These are phyloP conservation scores for Acer yangbiense DNA, from an alignment of 345 rosid species.

Conservation along the genomic window DNA sequence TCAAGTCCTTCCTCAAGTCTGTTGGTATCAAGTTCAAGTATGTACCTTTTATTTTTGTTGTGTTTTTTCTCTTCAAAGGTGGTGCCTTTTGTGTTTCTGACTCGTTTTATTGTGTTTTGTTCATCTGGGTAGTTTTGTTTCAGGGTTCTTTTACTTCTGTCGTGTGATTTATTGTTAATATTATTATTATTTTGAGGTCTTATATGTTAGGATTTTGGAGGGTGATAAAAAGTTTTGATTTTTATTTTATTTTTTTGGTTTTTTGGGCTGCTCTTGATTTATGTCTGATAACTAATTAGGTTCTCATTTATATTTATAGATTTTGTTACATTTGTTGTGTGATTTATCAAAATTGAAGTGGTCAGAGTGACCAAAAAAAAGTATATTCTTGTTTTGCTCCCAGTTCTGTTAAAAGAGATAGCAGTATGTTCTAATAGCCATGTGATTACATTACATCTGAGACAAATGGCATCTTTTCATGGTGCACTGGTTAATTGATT, in stretches of 20 bases:
- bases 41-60: slow-evolving; percentile 13
- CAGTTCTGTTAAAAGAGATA: neutral
- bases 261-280: neutral
- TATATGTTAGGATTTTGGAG: neutral
- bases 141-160: neutral
- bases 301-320: neutral
- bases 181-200: neutral
- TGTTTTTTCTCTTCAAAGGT: slow-evolving; percentile 2
- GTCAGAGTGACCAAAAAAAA: neutral
- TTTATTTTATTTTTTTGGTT: neutral
- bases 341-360: neutral
- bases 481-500: neutral
- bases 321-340: neutral
- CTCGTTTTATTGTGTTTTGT: neutral
- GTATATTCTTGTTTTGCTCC: neutral
- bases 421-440: neutral
- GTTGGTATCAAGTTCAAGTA: slow-evolving; percentile 59
- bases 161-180: neutral
- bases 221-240: neutral
- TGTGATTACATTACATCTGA: neutral
- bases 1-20: slow-evolving; percentile 51
- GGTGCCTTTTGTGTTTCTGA: slow-evolving; percentile 10
- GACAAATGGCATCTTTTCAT: neutral
- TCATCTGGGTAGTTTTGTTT: slow-evolving; percentile 8
- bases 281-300: neutral